Base-by-base conservation (phyloP, 768 basidiomycete species). In the Boletellus ananas region DNA sequence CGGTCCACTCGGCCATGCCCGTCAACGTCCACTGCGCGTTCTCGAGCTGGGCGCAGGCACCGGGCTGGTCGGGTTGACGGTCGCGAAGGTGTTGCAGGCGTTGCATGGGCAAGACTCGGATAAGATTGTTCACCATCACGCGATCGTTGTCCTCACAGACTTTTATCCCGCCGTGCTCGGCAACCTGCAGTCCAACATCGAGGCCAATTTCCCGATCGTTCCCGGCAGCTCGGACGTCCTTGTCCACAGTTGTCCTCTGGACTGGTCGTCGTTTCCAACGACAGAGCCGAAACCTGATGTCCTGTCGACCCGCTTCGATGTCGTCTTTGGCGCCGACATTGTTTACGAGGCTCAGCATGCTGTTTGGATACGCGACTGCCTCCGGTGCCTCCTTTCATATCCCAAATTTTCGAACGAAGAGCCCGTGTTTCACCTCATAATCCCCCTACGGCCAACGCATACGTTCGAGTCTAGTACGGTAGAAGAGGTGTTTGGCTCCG, bases 401-500 rank as follows among this genome's bases (percentile, higher is more conserved):
- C 67, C 67, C 3, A 41, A 50, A 7, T 34, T 31, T 8, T 46
- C 42, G 2, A 21, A 46, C 29, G 34, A 34, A 5, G 47, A 37
- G 3, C 56, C 58, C 2, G 20, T 46, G 4, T 93, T 93, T 64
- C 87, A 90, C 57, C 77, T 92, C 13, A 74, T 90, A 43, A 79
- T 91, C n/a, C 88, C 90, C 1, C 72, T 88, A 4, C 85, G 91
- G 1, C 63, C 73, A 0, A 87, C 85, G 0, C 84, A 87, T 55
- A 58, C 69, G 0, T 63, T 61, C 12, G 90, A 93, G 69, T 81
- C 79, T 0, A 68, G 59, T 31, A 76, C 78, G 0, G 65, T 90
- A 39, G 84, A 87, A 53, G 58, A 62, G 9, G 73, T 81, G 3
- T 89, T 91, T 54, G 55, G 57, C 13, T 50, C 42, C 9, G 45